Evolutionary conservation across 2,329 filamentous ascomycete genomes (phyloP).

Genomic region (Fusarium sp.): DNA sequence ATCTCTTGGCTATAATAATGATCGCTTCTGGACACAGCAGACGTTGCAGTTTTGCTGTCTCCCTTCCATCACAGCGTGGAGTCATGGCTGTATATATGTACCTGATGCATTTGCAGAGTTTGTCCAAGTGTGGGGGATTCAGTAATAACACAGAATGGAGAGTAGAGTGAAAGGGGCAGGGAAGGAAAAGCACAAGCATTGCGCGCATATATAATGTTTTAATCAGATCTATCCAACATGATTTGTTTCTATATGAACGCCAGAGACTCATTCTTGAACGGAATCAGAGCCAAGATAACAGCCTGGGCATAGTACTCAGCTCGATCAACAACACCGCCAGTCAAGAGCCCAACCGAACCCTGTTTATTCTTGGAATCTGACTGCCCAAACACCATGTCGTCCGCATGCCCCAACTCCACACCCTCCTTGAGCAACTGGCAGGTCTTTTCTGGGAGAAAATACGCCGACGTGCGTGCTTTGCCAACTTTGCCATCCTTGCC

Average conservation of each 20-base stretch:
- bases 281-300: constrained; percentile 55
- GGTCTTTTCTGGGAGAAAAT: constrained; percentile 53
- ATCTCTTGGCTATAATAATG: constrained; percentile 3
- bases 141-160: constrained; percentile 20
- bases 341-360: constrained; percentile 56
- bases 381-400: constrained; percentile 53
- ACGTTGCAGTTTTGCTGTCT: constrained; percentile 5
- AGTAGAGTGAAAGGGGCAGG: background rate
- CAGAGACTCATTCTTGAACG: constrained; percentile 52
- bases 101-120: constrained; percentile 12
- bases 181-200: constrained; percentile 23
- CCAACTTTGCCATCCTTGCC: constrained; percentile 46
- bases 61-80: constrained; percentile 25
- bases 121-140: constrained; percentile 12
- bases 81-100: constrained; percentile 25
- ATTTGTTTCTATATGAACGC: too few species aligned
- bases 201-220: constrained; percentile 13
- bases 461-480: constrained; percentile 53
- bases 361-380: constrained; percentile 53
- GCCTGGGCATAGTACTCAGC: constrained; percentile 54
- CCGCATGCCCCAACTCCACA: constrained; percentile 54
- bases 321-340: constrained; percentile 52
- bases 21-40: constrained; percentile 1
- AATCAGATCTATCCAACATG: constrained; percentile 11
- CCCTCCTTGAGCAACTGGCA: constrained; percentile 50